Conservation (phyloP, 305 asterid genomes). For the Fraxinus nigra region DNA sequence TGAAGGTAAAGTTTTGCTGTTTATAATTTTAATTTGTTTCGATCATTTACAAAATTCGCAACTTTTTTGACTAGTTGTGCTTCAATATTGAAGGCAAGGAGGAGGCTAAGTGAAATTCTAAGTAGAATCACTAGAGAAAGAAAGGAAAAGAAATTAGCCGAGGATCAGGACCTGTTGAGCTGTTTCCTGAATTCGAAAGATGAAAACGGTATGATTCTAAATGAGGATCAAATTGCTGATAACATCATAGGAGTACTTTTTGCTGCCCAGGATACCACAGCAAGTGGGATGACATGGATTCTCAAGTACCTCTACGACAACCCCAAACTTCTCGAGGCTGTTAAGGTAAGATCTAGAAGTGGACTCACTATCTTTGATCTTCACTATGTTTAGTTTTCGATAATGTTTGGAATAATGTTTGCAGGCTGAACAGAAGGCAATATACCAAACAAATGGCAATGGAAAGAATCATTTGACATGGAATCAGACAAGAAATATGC, state of each 20-base stretch:
- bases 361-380: not conserved
- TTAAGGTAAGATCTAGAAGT: constrained; percentile 44
- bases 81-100: constrained; percentile 57
- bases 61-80: not conserved
- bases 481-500: constrained; percentile 82
- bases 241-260: constrained; percentile 86
- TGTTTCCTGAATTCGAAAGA: constrained; percentile 48
- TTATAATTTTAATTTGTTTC: not conserved
- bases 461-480: constrained; percentile 54
- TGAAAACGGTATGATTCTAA: constrained; percentile 44
- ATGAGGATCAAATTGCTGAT: constrained; percentile 69
- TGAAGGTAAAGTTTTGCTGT: constrained; percentile 36
- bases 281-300: constrained; percentile 85
- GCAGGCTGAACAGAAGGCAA: constrained; percentile 71
- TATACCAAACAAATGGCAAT: constrained; percentile 38
- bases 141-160: constrained; percentile 39
- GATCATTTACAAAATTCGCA: not conserved
- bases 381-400: not conserved
- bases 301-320: constrained; percentile 71
- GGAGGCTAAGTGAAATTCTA: constrained; percentile 56
- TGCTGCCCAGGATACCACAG: constrained; percentile 92
- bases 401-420: not conserved
- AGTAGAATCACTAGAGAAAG: constrained; percentile 51
- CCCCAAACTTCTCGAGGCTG: constrained; percentile 54
- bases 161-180: constrained; percentile 49